Conservation (phyloP, 352 stramenopile genomes). For the Pythium brachiatum region DNA sequence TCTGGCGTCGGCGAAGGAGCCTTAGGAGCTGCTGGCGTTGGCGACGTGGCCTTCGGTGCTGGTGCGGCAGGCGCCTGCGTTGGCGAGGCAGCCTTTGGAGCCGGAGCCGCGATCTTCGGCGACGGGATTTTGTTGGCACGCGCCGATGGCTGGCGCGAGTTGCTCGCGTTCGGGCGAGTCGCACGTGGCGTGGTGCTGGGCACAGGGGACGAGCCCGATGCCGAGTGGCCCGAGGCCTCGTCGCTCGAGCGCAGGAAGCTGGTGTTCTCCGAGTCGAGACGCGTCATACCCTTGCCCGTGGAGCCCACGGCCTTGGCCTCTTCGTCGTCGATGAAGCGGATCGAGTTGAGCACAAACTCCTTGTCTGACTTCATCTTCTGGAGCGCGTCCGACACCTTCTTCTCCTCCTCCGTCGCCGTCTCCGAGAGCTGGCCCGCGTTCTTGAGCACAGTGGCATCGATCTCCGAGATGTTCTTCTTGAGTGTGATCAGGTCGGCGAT, state of each 20-base stretch:
- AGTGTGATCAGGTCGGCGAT: slow-evolving; percentile 84
- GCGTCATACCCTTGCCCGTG: slow-evolving; percentile 63
- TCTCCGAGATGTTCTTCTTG: slow-evolving; percentile 85
- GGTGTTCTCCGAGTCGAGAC: slow-evolving; percentile 52
- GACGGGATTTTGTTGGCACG: slow-evolving; percentile 8
- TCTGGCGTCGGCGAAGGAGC: not conserved
- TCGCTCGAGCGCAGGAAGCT: slow-evolving; percentile 33
- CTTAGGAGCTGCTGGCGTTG: slow-evolving; percentile 4
- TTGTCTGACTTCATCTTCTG: slow-evolving; percentile 89
- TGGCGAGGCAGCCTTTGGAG: slow-evolving; percentile 5
- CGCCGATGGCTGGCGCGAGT: slow-evolving; percentile 19
- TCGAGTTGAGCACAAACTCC: slow-evolving; percentile 88
- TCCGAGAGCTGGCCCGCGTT: slow-evolving; percentile 55
- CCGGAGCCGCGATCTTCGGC: slow-evolving; percentile 7
- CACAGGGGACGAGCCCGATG: slow-evolving; percentile 6
- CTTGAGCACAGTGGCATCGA: slow-evolving; percentile 67
- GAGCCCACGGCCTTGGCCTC: slow-evolving; percentile 85
- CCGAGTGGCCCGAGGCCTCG: slow-evolving; percentile 13
- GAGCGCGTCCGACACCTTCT: slow-evolving; percentile 55
- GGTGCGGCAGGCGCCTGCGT: not conserved
- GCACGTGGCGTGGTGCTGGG: slow-evolving; percentile 24
- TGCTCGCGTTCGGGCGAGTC: slow-evolving; percentile 11
- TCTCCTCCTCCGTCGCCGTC: slow-evolving; percentile 56
- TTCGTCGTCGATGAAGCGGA: slow-evolving; percentile 88
- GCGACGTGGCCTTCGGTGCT: not conserved